Percentiles rank a stretch among this genome's conserved stretches.
Conservation (phyloP, 1,284 basidiomycete species). For the Wallemia ichthyophaga region DNA sequence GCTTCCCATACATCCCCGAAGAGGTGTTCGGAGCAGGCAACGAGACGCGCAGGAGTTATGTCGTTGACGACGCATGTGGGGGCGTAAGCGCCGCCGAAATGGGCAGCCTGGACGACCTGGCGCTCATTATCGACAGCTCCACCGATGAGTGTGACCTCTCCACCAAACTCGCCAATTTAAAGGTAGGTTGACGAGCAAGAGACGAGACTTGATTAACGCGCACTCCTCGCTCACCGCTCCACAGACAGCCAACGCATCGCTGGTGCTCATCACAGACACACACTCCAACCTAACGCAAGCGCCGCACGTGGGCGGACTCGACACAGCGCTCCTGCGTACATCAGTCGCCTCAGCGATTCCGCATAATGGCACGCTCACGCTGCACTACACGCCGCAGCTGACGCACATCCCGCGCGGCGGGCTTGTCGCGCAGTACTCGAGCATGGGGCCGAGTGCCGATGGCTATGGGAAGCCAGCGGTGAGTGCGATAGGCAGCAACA, state of each 20-base stretch:
- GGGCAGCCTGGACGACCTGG: neutral
- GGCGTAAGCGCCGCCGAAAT: no score
- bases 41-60: neutral
- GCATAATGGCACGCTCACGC: neutral
- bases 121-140: neutral
- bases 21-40: neutral
- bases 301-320: neutral
- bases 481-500: neutral
- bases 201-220: no score
- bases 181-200: neutral
- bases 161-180: neutral
- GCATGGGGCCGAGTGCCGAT: neutral
- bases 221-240: no score
- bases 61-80: no score
- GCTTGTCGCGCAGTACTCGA: neutral
- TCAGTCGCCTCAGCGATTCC: neutral
- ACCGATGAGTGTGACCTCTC: neutral
- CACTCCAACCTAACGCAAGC: neutral
- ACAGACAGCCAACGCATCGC: neutral
- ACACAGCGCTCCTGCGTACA: neutral
- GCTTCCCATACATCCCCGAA: neutral
- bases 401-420: neutral
- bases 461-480: neutral
- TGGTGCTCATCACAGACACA: neutral
- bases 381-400: neutral